Conservation (phyloP, 1,139 yeast species). For the Meyerozyma carpophila region DNA sequence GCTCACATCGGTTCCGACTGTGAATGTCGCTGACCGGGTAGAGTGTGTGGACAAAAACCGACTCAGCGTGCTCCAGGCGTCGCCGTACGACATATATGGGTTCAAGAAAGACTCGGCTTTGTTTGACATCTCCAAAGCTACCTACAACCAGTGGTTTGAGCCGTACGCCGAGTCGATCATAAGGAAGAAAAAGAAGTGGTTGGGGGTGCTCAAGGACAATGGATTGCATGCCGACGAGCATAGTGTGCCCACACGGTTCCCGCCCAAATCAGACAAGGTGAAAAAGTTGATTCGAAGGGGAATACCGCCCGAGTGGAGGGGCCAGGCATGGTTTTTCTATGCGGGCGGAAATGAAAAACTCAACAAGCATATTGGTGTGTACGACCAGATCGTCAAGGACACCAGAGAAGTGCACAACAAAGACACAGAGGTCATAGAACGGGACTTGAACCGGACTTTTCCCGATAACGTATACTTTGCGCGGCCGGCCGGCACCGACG, state of each 20-base stretch:
- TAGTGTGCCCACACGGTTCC: constrained; percentile 50
- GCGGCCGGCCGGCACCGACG: not conserved
- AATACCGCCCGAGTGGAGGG: constrained; percentile 96
- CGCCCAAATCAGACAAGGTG: constrained; percentile 77
- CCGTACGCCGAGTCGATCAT: constrained; percentile 58
- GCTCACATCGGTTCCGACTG: constrained; percentile 5
- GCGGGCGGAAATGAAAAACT: constrained; percentile 85
- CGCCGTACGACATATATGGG: constrained; percentile 74
- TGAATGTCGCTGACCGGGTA: not conserved
- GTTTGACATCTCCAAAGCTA: constrained; percentile 40
- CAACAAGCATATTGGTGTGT: constrained; percentile 65
- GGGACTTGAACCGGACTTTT: constrained; percentile 88
- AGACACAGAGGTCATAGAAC: constrained; percentile 87
- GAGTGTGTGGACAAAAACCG: not conserved
- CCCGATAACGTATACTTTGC: constrained; percentile 81
- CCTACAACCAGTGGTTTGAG: constrained; percentile 71
- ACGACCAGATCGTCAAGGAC: constrained; percentile 58
- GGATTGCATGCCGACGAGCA: constrained; percentile 50
- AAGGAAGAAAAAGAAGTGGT: constrained; percentile 76
- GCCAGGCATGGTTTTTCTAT: constrained; percentile 93
- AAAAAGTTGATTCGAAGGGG: constrained; percentile 85
- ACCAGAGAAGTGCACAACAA: constrained; percentile 49
- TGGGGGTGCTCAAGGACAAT: constrained; percentile 51
- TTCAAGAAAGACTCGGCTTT: constrained; percentile 61
- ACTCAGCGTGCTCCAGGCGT: constrained; percentile 13